Conservation (phyloP, 352 stramenopile genomes). For the Thalassiosira ordinaria region DNA sequence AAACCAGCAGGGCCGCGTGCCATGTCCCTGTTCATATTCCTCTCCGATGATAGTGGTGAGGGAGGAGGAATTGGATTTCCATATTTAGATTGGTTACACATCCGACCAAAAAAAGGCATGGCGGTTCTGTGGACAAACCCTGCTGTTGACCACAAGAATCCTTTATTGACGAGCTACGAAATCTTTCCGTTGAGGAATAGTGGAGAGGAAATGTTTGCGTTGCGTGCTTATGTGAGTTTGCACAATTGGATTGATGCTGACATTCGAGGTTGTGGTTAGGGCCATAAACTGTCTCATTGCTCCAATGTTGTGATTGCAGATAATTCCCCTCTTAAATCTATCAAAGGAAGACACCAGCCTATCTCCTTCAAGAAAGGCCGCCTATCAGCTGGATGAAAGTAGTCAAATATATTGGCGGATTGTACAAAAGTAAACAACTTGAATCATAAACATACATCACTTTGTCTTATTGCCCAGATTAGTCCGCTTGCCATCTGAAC, state of each 20-base stretch:
- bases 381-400: too few species aligned
- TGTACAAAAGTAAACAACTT: too few species aligned
- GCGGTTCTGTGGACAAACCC: conserved; percentile 46
- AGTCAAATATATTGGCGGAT: too few species aligned
- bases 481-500: conserved; percentile 33
- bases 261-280: conserved; percentile 39
- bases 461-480: conserved; percentile 49
- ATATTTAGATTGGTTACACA: conserved; percentile 53
- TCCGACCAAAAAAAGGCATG: conserved; percentile 44
- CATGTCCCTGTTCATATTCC: conserved; percentile 47
- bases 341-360: too few species aligned
- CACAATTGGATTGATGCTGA: conserved; percentile 47
- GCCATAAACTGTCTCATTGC: too few species aligned
- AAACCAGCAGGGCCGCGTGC: conserved; percentile 47
- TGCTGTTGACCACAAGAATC: conserved; percentile 33
- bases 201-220: conserved; percentile 8
- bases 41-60: conserved; percentile 24
- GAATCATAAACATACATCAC: too few species aligned
- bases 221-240: conserved; percentile 31
- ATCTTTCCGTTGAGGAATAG: conserved; percentile 16
- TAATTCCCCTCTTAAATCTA: too few species aligned
- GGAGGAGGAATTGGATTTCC: conserved; percentile 56
- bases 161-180: conserved; percentile 35
- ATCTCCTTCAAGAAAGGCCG: too few species aligned
- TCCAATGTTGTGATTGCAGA: too few species aligned